phyloP scores from a whole-genome alignment of 805 yeast genomes.

The Yarrowia divulgata region DNA sequence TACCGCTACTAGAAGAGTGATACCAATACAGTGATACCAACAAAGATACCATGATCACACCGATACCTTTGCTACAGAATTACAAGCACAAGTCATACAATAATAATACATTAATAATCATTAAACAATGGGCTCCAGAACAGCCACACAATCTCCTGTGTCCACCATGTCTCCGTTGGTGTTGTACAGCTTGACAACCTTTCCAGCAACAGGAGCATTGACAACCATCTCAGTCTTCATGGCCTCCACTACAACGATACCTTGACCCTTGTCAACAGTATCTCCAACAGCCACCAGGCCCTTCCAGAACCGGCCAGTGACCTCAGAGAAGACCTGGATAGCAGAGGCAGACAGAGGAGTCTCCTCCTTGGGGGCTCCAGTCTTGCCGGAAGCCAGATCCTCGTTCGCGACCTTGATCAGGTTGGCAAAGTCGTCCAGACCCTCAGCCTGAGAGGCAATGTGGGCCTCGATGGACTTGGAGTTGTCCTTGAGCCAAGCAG shows the following conservation, averaged over 20 bases:
- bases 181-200: constrained; percentile 57
- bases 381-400: constrained; percentile 73
- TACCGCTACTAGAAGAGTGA: too few relatives aligned
- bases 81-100: too few relatives aligned
- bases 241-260: constrained; percentile 90
- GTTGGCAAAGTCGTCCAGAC: constrained; percentile 82
- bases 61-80: too few relatives aligned
- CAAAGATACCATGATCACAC: too few relatives aligned
- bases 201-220: constrained; percentile 59
- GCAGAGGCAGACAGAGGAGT: constrained; percentile 63
- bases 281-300: constrained; percentile 83
- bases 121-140: constrained; percentile 57
- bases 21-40: too few relatives aligned
- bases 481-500: constrained; percentile 79
- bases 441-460: constrained; percentile 76
- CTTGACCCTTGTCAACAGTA: constrained; percentile 73
- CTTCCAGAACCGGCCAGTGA: constrained; percentile 97
- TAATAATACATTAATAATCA: constrained; percentile 1
- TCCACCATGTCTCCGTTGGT: constrained; percentile 95
- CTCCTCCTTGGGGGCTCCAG: constrained; percentile 50
- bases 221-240: constrained; percentile 99
- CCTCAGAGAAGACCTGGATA: constrained; percentile 87
- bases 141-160: constrained; percentile 94
- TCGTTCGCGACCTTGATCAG: constrained; percentile 81
- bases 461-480: constrained; percentile 71